phyloP scores from a whole-genome alignment of 1,284 basidiomycete species.

The Pyrrhoderma noxium region DNA sequence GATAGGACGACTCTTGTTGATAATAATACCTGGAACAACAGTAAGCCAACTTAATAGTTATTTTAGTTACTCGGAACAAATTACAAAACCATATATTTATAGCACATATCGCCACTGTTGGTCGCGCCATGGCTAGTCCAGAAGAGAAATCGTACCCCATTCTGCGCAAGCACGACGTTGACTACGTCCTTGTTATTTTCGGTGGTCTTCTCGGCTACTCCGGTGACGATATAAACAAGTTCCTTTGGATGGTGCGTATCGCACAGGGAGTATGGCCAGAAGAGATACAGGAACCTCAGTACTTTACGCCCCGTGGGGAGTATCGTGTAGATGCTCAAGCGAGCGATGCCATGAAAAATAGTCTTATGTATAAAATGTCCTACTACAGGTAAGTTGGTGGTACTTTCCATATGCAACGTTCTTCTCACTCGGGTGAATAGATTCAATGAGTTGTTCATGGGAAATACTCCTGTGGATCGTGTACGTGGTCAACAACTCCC shows the following conservation, averaged over 20 bases:
- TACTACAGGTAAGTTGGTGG: slow-evolving; percentile 69
- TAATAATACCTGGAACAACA: slow-evolving; percentile 99
- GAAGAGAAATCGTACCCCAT: slow-evolving; percentile 98
- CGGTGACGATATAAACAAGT: slow-evolving; percentile 99
- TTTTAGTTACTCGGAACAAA: no score
- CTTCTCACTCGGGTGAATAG: slow-evolving; percentile 32
- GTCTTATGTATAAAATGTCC: slow-evolving; percentile 97
- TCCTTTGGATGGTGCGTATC: slow-evolving; percentile 98
- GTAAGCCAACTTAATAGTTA: slow-evolving; percentile 38
- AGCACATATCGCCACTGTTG: slow-evolving; percentile 95
- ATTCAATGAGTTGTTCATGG: slow-evolving; percentile 84
- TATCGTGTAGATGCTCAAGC: slow-evolving; percentile 91
- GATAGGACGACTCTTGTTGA: slow-evolving; percentile 96
- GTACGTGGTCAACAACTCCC: slow-evolving; percentile 82
- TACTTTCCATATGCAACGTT: background rate
- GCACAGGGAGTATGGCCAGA: slow-evolving; percentile 99
- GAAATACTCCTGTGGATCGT: slow-evolving; percentile 66
- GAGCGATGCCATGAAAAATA: slow-evolving; percentile 87
- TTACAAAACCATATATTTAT: slow-evolving; percentile 8
- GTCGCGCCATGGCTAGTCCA: slow-evolving; percentile 91
- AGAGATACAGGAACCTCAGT: slow-evolving; percentile 91
- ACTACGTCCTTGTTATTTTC: slow-evolving; percentile 97
- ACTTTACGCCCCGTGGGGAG: slow-evolving; percentile 92
- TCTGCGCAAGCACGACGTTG: slow-evolving; percentile 94
- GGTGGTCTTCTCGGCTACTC: slow-evolving; percentile 95